These are phyloP conservation scores for Pichia sorboxylosa DNA, from an alignment of 1,139 yeast genomes.

Conservation along the genomic window DNA sequence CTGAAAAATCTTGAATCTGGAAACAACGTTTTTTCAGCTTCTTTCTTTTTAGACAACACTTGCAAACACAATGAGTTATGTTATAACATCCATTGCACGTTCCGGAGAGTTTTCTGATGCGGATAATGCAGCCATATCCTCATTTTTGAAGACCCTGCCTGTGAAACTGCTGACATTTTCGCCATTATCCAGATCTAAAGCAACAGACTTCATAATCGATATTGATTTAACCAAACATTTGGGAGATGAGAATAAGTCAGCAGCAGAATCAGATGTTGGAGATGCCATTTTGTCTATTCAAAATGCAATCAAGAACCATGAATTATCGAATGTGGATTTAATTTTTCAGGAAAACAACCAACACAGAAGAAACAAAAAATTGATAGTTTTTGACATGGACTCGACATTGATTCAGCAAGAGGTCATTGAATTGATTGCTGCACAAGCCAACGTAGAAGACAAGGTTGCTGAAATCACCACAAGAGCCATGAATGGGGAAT, in stretches of 20 bases:
- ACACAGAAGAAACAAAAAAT: conserved; percentile 39
- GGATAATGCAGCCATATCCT: conserved; percentile 14
- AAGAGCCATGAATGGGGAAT: conserved; percentile 93
- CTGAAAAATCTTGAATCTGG: too few relatives aligned
- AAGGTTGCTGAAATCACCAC: conserved; percentile 77
- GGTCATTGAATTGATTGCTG: conserved; percentile 91
- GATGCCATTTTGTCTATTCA: conserved; percentile 7
- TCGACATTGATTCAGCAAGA: conserved; percentile 93
- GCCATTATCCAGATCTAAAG: conserved; percentile 23
- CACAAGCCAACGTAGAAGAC: conserved; percentile 66
- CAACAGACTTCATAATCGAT: conserved; percentile 23
- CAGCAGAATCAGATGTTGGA: conserved; percentile 13
- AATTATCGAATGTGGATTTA: conserved; percentile 28
- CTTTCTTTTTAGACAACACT: too few relatives aligned
- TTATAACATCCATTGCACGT: conserved; percentile 22
- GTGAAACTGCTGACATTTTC: conserved; percentile 17
- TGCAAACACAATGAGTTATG: conserved; percentile 21
- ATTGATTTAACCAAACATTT: conserved; percentile 14
- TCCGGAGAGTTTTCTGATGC: conserved; percentile 11
- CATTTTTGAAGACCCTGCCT: conserved; percentile 20
- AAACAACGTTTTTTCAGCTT: too few relatives aligned
- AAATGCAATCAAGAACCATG: conserved; percentile 13
- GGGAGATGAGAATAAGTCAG: conserved; percentile 8
- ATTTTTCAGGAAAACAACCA: conserved; percentile 31
- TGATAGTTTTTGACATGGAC: conserved; percentile 94